These are phyloP conservation scores for Saprolegnia parasitica DNA, from an alignment of 352 stramenopile genomes.

Conservation along the genomic window DNA sequence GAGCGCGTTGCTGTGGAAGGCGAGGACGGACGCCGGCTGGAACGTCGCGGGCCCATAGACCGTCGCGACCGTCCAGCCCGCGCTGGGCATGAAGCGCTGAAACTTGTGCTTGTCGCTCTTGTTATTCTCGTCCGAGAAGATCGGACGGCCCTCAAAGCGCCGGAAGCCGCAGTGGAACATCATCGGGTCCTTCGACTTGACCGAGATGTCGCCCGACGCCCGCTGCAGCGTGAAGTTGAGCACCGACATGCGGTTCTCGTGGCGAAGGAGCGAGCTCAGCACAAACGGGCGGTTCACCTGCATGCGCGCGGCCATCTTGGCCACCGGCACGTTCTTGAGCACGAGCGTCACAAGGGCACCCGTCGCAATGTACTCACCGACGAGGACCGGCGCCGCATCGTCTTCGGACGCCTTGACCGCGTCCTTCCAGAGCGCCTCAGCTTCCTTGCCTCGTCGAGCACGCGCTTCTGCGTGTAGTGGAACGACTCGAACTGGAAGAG, in stretches of 20 bases:
- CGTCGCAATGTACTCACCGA: conserved; percentile 84
- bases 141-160: conserved; percentile 85
- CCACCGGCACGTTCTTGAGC: conserved; percentile 60
- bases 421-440: conserved; percentile 63
- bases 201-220: conserved; percentile 65
- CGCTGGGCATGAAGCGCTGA: conserved; percentile 93
- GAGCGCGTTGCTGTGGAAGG: conserved; percentile 90
- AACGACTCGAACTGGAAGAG: conserved; percentile 98
- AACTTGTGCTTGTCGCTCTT: conserved; percentile 99
- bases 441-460: conserved; percentile 78
- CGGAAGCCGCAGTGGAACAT: conserved; percentile 97
- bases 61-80: conserved; percentile 85
- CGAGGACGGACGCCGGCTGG: conserved; percentile 92
- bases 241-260: conserved; percentile 98
- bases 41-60: conserved; percentile 95
- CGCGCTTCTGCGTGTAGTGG: conserved; percentile 89
- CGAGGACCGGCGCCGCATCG: conserved; percentile 53
- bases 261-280: conserved; percentile 86
- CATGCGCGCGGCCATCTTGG: conserved; percentile 50
- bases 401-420: conserved; percentile 46
- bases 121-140: conserved; percentile 97
- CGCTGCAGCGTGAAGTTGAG: conserved; percentile 96
- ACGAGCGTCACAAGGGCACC: conserved; percentile 91
- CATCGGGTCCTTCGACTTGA: conserved; percentile 96
- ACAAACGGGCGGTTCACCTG: conserved; percentile 53